These are phyloP conservation scores for Penicillium sp. DNA, from an alignment of 2,329 filamentous ascomycete species.

Conservation along the genomic window DNA sequence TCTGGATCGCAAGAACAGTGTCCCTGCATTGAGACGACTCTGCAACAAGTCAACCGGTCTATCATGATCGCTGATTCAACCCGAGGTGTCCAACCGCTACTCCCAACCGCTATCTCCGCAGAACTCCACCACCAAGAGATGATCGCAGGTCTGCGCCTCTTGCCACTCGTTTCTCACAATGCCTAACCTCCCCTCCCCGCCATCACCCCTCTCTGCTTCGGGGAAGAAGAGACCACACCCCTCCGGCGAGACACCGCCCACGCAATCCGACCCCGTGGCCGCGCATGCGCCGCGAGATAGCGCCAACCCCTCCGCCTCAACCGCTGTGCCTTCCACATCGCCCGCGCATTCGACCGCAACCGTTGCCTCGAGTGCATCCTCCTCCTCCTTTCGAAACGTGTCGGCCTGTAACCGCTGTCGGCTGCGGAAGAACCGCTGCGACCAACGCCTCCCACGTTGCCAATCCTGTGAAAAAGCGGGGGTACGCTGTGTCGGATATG, in stretches of 20 bases:
- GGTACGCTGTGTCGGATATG: constrained; percentile 91
- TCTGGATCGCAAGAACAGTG: constrained; percentile 13
- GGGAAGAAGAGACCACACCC: constrained; percentile 44
- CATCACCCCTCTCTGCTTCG: constrained; percentile 35
- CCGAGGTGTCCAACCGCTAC: constrained; percentile 22
- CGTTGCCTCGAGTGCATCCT: constrained; percentile 28
- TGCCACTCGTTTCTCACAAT: constrained; percentile 33
- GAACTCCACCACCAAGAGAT: constrained; percentile 34
- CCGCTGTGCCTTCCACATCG: constrained; percentile 23
- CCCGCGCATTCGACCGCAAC: constrained; percentile 31
- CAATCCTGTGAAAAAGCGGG: constrained; percentile 91
- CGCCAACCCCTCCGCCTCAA: constrained; percentile 14
- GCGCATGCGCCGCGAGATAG: constrained; percentile 24
- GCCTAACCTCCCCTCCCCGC: constrained; percentile 38
- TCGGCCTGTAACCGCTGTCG: constrained; percentile 94
- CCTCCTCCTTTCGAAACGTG: constrained; percentile 74
- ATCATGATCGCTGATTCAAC: constrained; percentile 37
- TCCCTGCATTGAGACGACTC: constrained; percentile 4
- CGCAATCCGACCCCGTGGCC: constrained; percentile 22
- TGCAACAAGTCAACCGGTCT: constrained; percentile 16
- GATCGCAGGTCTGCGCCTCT: constrained; percentile 33
- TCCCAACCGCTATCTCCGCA: constrained; percentile 28
- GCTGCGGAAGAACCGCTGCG: constrained; percentile 90
- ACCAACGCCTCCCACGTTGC: constrained; percentile 89
- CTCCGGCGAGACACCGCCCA: constrained; percentile 31